Base-by-base conservation (phyloP, 768 basidiomycete genomes). In the Hebeloma cylindrosporum region DNA sequence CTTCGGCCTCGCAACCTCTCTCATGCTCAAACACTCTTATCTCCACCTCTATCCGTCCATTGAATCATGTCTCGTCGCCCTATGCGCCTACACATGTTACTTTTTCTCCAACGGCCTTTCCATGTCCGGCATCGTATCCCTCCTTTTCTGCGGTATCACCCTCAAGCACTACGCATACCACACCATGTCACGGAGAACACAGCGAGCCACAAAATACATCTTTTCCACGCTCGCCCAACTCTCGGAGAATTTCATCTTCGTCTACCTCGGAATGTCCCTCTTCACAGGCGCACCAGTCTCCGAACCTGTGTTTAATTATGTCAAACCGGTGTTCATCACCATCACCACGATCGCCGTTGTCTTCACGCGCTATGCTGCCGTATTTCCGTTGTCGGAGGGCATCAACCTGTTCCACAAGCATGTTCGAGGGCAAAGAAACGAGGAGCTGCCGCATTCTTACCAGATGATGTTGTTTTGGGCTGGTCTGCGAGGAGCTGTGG, bases 401-500 rank as follows among this genome's bases (percentile, higher is more conserved):
- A 96, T 99, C 82, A 99, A 99, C 70, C 76, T 96, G 53, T 84
- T 97, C 74, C 87, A 84, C 56, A 70, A 67, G 47, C 88, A 94
- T 48, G 84, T 80, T 2, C 81, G 91, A 1, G 93, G 93, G 1
- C 89, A 93, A 58, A 79, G 93, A 30, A 69, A 77, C 17, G 94
- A 96, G 53, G 94, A 97, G 55, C 71, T 99, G 4, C 94, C 96
- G 1, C 94, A 98, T 64, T 93, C 93, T 8, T 97, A 99, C 60
- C 94, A 97, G 58, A 95, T 98, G 91, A 96, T 98, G 93, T 70
- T 98, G 11, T 98, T 98, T 68, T 99, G 95, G 96, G 95, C 95
- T 1, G 95, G 95, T 4, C 70, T 99, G 42, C 77, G 96, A 21
- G 96, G 96, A 26, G 96, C 96, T 0, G 96, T 99, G 31, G 96